A percentile compares a stretch with the other conserved stretches of the same genome.
Conservation (phyloP, 2,329 filamentous ascomycete species). For the Nothopassalora personata region DNA sequence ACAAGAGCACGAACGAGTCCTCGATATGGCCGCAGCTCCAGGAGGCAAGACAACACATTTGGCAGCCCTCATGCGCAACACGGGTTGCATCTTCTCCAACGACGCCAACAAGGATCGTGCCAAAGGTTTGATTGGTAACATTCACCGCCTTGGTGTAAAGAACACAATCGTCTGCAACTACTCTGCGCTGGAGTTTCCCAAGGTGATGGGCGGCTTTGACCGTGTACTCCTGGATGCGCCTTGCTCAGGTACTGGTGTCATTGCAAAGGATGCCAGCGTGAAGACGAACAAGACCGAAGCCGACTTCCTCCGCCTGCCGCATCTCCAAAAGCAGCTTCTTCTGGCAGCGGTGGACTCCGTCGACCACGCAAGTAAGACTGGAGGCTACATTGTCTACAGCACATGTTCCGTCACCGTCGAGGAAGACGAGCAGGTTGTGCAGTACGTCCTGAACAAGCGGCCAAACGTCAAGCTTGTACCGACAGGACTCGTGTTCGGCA, state of each 20-base stretch:
- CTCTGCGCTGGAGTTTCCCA: constrained; percentile 88
- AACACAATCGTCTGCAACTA: constrained; percentile 96
- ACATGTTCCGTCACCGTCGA: constrained; percentile 93
- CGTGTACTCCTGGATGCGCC: constrained; percentile 90
- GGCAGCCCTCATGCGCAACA: constrained; percentile 97
- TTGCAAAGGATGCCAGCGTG: constrained; percentile 90
- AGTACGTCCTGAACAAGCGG: constrained; percentile 84
- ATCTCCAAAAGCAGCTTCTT: constrained; percentile 90
- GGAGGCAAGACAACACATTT: constrained; percentile 96
- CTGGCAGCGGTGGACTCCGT: constrained; percentile 92
- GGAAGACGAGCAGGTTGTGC: constrained; percentile 88
- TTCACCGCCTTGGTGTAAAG: constrained; percentile 86
- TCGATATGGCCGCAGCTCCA: constrained; percentile 92
- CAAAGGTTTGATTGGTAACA: constrained; percentile 96
- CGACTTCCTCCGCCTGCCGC: constrained; percentile 89
- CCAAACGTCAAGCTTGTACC: constrained; percentile 93
- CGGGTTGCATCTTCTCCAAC: constrained; percentile 91
- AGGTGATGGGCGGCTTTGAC: constrained; percentile 92
- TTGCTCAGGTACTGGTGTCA: constrained; percentile 94
- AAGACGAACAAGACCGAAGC: constrained; percentile 98
- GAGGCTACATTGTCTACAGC: constrained; percentile 93
- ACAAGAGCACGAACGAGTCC: constrained; percentile 82
- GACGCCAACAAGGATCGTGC: constrained; percentile 89
- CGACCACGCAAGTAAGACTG: constrained; percentile 84
- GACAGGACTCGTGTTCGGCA: constrained; percentile 83